Evolutionary conservation across 1,284 basidiomycete species (phyloP).

Genomic region (Ustilago shanxiensis): DNA sequence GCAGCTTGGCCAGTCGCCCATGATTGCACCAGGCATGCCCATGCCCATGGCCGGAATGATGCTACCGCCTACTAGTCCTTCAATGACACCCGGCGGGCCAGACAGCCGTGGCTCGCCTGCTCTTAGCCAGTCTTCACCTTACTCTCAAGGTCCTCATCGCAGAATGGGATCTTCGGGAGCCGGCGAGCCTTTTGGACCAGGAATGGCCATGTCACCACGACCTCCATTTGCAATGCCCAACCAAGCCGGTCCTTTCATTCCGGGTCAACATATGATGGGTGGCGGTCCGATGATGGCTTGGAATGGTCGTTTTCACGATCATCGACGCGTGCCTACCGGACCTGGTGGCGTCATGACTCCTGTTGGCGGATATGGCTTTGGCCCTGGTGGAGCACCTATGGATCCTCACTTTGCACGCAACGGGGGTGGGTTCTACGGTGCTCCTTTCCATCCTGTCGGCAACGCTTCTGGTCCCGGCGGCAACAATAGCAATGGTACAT

Average conservation of each 20-base stretch:
- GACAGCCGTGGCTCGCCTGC: slow-evolving; percentile 33
- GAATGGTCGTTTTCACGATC: slow-evolving; percentile 48
- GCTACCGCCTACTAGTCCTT: slow-evolving; percentile 42
- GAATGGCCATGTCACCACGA: slow-evolving; percentile 30
- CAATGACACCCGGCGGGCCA: slow-evolving; percentile 16
- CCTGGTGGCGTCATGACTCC: slow-evolving; percentile 49
- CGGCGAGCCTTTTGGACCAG: slow-evolving; percentile 25
- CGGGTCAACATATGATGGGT: slow-evolving; percentile 32
- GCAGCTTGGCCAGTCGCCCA: slow-evolving; percentile 40
- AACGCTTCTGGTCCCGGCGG: no score
- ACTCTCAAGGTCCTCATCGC: slow-evolving; percentile 26
- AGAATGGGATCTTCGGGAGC: slow-evolving; percentile 32
- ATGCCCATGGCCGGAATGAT: slow-evolving; percentile 28
- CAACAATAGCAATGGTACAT: slow-evolving; percentile 5
- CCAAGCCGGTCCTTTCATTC: slow-evolving; percentile 36
- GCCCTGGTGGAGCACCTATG: slow-evolving; percentile 15
- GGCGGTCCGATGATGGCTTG: slow-evolving; percentile 35
- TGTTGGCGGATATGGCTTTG: slow-evolving; percentile 22
- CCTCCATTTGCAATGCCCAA: slow-evolving; percentile 37
- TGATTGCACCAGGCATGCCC: slow-evolving; percentile 45
- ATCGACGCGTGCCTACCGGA: slow-evolving; percentile 47
- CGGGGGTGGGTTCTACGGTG: slow-evolving; percentile 24
- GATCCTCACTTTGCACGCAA: slow-evolving; percentile 23
- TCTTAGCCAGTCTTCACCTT: slow-evolving; percentile 30
- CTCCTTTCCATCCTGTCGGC: slow-evolving; percentile 3